Conservation (phyloP, 768 basidiomycete species). For the Boletus bicolor region DNA sequence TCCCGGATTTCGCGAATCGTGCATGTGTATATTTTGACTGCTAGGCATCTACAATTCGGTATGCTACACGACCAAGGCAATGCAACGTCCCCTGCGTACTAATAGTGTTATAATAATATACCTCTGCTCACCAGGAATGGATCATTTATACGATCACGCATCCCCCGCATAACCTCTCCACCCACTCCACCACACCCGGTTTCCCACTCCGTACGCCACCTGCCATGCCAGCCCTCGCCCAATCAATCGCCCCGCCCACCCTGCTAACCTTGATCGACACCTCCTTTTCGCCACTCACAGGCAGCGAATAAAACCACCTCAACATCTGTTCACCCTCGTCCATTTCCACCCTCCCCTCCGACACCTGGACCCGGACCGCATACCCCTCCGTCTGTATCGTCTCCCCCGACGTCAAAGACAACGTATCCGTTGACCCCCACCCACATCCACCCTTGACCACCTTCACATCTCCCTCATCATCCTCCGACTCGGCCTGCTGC, state of each 20-base stretch:
- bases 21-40: not conserved
- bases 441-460: not conserved
- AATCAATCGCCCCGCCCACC: constrained; percentile 39
- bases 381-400: constrained; percentile 27
- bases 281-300: constrained; percentile 25
- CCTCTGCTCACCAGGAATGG: not conserved
- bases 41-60: not conserved
- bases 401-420: constrained; percentile 8
- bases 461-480: not conserved
- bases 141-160: constrained; percentile 25
- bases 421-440: constrained; percentile 17
- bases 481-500: not conserved
- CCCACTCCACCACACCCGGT: constrained; percentile 1
- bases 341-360: constrained; percentile 46
- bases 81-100: not conserved
- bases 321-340: constrained; percentile 50
- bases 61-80: not conserved
- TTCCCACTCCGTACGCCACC: not conserved
- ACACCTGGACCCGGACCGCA: constrained; percentile 41
- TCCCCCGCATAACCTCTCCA: constrained; percentile 16
- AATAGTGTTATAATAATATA: constrained; percentile 11
- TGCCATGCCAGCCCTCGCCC: not conserved
- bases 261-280: constrained; percentile 43
- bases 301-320: constrained; percentile 46
- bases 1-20: not conserved